Evolutionary conservation across 345 rosid species (phyloP), one percentile per base, ranked within the genome.

Genomic region (Brassica carinata): DNA sequence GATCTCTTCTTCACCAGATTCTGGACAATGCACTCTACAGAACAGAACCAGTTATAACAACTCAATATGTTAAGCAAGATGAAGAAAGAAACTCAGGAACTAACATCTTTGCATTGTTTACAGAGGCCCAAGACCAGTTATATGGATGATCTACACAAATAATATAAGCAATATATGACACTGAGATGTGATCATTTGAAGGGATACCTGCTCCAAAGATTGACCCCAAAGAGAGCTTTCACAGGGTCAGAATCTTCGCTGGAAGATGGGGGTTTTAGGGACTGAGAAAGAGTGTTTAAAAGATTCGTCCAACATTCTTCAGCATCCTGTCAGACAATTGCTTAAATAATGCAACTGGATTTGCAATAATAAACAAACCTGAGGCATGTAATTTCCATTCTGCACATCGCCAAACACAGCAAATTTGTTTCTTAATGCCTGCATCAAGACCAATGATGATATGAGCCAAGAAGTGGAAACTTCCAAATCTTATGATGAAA

Each of bases 261-360:
- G 83, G 87, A 77, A 82, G 72, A 81, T 18, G 91, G 86, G 69
- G 97, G 67, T 82, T 89, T 80, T 34, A 96, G 91, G 70, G 97
- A 90, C 83, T 89, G 99, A 15, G 99, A 93, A 82, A 93, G 97
- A 8, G 97, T 93, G 85, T 90, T 91, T 51, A 96, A 77, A 77
- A 96, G 92, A 76, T 93, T 98, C 9, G 97, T 87, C 99, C 99
- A 96, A 84, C 99, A 96, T 84, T 93, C 99, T 84, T 96, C 99
- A 76, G 98, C 98, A 85, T 93, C 99, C 98, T 96, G 89, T 79
- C 53, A 70, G 7, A 67, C 6, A 83, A 40, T 77, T 64, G 65
- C 55, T 27, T 58, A 40, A 36, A 36, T 36, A 48, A 51, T 14
- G 30, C 74, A 43, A 71, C 59, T 40, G 63, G 48, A 13, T 38